Base-by-base conservation (phyloP, 768 basidiomycete species). In the Podaxis mareebaensis region DNA sequence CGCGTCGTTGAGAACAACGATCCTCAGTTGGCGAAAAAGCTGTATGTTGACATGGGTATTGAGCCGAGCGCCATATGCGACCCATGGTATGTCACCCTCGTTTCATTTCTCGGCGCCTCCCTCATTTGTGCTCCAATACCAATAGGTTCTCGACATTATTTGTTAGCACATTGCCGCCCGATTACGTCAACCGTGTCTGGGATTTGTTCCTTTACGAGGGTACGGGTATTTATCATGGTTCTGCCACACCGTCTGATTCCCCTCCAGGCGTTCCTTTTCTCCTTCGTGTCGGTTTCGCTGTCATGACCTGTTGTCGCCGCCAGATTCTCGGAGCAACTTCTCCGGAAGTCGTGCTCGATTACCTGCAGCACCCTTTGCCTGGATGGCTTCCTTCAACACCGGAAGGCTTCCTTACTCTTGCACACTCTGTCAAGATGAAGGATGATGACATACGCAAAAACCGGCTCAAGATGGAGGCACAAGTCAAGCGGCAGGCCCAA, bases 131-230 rank as follows among this genome's bases (percentile, higher is more conserved):
- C 33, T 33, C 57, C 65, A 63, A 11, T 58, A 4, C 38, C 10
- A 0, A 61, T 8, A 92, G 91, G 91, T 91, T 94, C 65, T 83
- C 85, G 0, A 82, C 85, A 2, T 70, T 93, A 15, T 94, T 93
- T 60, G 88, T 87, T 1, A 85, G 85, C 10, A 80, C 80, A 1
- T 78, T 93, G 13, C 89, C 92, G 0, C 71, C 77, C 0, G 85
- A 89, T 2, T 85, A 87, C 68, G 74, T 92, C 15, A 84, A 88
- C 62, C 81, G 93, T 28, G 81, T 92, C 12, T 94, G 93, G 92
- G 93, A 93, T 70, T 70, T 94, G 2, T 93, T 93, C 70, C 73
- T 94, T 20, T 91, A 82, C 66, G 92, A 94, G 75, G 92, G 92
- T 92, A 71, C 28, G 77, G 63, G 7, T 2, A 13, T 12, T 24